These are phyloP conservation scores for Prinsepia uniflora DNA, from an alignment of 306 rosid genomes.

Conservation along the genomic window DNA sequence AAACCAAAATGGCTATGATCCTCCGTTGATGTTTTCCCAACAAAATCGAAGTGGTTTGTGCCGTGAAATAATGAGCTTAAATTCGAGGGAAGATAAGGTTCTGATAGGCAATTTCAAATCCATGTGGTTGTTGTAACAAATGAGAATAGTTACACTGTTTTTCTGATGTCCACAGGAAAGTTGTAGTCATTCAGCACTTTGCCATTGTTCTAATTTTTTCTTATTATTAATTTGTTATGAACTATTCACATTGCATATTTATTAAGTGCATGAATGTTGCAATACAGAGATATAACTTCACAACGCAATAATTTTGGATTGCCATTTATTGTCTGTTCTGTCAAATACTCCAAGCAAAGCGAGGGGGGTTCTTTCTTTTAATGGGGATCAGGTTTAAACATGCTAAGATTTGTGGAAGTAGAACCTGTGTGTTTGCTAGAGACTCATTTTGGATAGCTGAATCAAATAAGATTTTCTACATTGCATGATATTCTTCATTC, in stretches of 20 bases:
- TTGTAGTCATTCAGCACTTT: not conserved
- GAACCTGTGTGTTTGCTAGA: not conserved
- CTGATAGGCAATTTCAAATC: not conserved
- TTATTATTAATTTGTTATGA: not conserved
- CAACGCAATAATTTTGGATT: not conserved
- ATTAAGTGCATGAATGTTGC: not conserved
- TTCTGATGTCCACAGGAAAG: not conserved
- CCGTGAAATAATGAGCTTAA: conserved; percentile 17
- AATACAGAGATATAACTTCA: conserved; percentile 1
- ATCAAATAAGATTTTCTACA: conserved; percentile 5
- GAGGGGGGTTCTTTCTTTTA: not conserved
- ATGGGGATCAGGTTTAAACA: not conserved
- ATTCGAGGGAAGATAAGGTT: not conserved
- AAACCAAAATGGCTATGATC: not conserved
- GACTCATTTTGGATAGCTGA: not conserved
- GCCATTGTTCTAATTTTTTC: not conserved
- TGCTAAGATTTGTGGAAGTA: conserved; percentile 2
- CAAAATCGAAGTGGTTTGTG: not conserved
- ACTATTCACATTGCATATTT: not conserved
- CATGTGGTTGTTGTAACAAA: not conserved
- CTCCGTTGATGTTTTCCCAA: not conserved
- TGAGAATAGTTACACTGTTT: not conserved
- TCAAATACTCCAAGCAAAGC: not conserved
- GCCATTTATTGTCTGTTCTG: not conserved
- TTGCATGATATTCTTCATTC: conserved; percentile 14